A percentile compares a stretch with the other conserved stretches of the same genome.
Evolutionary conservation across 805 yeast genomes (phyloP).

Genomic region (Metschnikowia peoriensis): DNA sequence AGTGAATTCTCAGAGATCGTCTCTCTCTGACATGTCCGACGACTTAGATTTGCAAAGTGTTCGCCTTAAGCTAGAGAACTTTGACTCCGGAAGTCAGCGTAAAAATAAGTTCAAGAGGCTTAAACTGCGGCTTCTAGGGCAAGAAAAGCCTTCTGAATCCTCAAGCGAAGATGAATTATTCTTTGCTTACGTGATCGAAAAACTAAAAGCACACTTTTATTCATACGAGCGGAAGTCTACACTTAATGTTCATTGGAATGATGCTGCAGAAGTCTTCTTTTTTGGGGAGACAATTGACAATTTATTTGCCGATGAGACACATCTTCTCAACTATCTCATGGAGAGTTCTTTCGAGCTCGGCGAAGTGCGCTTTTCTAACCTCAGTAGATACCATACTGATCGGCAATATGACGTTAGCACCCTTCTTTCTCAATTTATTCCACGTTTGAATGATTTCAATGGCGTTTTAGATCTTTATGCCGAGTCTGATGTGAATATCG

Average conservation of each 20-base stretch:
- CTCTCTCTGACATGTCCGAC: conserved; percentile 8
- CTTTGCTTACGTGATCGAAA: conserved; percentile 4
- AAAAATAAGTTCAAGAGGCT: conserved; percentile 3
- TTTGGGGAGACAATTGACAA: conserved; percentile 20
- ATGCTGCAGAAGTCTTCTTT: conserved; percentile 21
- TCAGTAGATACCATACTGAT: conserved; percentile 12
- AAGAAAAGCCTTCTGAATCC: not conserved
- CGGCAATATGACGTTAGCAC: conserved; percentile 1
- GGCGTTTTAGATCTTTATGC: conserved; percentile 20
- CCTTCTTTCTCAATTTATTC: conserved; percentile 10
- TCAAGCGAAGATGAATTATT: conserved; percentile 11
- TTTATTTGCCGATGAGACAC: conserved; percentile 12
- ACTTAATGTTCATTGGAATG: conserved; percentile 16
- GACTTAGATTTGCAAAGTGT: conserved; percentile 18
- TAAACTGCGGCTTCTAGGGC: conserved; percentile 9
- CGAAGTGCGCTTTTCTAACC: conserved; percentile 18
- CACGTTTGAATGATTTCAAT: conserved; percentile 12
- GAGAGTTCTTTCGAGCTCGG: conserved; percentile 21
- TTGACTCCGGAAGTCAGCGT: conserved; percentile 4
- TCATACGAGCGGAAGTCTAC: conserved; percentile 8
- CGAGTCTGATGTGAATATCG: conserved; percentile 13
- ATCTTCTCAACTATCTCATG: conserved; percentile 15
- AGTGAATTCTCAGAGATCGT: conserved; percentile 5
- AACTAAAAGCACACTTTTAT: conserved; percentile 6
- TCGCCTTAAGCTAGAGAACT: conserved; percentile 5